phyloP scores from a whole-genome alignment of 306 rosid species.

The Quercus engelmannii region DNA sequence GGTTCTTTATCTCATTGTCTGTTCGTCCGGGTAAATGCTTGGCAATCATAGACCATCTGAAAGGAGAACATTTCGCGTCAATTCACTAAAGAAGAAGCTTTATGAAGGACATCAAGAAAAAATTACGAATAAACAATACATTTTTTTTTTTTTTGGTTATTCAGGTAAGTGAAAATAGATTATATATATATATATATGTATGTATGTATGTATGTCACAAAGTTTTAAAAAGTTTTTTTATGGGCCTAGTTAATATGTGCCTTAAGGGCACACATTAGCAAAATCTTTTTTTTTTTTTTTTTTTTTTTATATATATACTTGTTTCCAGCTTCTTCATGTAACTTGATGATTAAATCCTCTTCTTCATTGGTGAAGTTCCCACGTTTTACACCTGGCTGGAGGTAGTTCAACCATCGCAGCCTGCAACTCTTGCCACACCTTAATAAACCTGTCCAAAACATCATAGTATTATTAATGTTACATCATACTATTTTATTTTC shows the following conservation, averaged over 20 bases:
- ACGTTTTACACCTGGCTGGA: background rate
- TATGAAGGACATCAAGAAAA: too few species aligned
- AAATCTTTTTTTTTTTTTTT: too few species aligned
- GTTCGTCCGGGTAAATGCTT: constrained; percentile 53
- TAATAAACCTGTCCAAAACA: constrained; percentile 34
- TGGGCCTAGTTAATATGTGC: too few species aligned
- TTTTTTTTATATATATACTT: constrained; percentile 15
- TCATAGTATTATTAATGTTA: too few species aligned
- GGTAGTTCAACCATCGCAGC: constrained; percentile 26
- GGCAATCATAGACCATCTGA: constrained; percentile 72
- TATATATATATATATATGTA: fast-evolving
- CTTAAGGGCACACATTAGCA: too few species aligned
- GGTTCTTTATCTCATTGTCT: constrained; percentile 63
- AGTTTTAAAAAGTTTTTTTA: too few species aligned
- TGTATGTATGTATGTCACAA: too few species aligned
- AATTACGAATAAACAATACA: background rate
- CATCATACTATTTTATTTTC: background rate
- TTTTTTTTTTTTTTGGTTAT: constrained; percentile 1
- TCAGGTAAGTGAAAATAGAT: constrained; percentile 26
- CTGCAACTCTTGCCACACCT: constrained; percentile 89
- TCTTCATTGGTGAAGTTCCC: constrained; percentile 48
- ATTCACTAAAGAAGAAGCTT: too few species aligned
- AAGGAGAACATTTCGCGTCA: too few species aligned
- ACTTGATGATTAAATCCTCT: too few species aligned
- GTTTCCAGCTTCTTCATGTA: too few species aligned